Evolutionary conservation across 306 rosid genomes (phyloP), one percentile per base, ranked within the genome.

Genomic region (Cyamopsis tetragonoloba): DNA sequence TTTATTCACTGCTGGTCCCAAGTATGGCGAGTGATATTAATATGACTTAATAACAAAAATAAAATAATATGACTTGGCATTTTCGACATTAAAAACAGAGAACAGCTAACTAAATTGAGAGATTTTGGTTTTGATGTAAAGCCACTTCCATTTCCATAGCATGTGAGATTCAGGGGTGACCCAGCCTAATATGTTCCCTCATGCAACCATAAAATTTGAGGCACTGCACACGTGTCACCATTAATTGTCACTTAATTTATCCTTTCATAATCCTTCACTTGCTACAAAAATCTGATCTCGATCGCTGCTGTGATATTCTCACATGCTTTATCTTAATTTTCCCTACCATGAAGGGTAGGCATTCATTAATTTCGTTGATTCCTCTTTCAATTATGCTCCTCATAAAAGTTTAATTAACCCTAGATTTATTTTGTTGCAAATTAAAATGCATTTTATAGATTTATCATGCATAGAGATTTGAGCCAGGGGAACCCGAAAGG

Each of bases 221-320:
- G 76, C 73, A 55, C 72, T 68, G 72, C 78, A 68, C 74, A 73
- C 79, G 62, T 20, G 62, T 50, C 60, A 47, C 13, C 67, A 68
- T 63, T 61, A 80, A 62, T 68, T 55, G 2, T 46, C 20, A 14
- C 55, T 59, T 41, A 61, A 44, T 44, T 9, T 34, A 8, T 53
- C 23, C 32, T 55, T 42, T 14, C 72, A 23, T 41, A n/a, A 44
- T 67, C 55, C 46, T 73, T 59, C 46, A 47, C 41, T 69, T 65
- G 53, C 49, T 59, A 6, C 7, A 71, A 72, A n/a, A 82, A 80
- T 74, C 82, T 62, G 70, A 46, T 66, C 19, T 73, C 63, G 64
- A 37, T 67, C 72, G 7, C 41, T 62, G 56, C 75, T 77, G 47
- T 74, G 83, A 82, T 82, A 53, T 62, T 74, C 79, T 78, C 88